phyloP scores from a whole-genome alignment of 140 eudicot species.

The Flaveria floridana region DNA sequence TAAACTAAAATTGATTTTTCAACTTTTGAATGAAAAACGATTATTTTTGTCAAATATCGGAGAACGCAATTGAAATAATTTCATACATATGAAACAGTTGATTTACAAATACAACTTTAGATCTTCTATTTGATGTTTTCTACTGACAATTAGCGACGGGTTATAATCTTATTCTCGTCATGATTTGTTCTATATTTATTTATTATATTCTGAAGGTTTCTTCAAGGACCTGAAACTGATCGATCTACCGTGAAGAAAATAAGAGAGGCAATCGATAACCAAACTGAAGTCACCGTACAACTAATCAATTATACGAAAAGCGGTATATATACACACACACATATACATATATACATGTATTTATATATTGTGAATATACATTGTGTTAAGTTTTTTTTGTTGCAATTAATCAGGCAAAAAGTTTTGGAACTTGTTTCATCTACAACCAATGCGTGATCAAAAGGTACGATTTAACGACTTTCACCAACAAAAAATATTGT shows the following conservation, averaged over 20 bases:
- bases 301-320: conserved; percentile 93
- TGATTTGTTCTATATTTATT: neutral
- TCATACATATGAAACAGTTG: neutral
- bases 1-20: too few species aligned
- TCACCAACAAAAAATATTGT: neutral
- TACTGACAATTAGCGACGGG: neutral
- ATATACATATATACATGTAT: neutral
- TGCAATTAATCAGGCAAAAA: conserved; percentile 65
- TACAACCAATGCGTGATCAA: conserved; percentile 99
- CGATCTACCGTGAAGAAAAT: conserved; percentile 85
- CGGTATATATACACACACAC: conserved; percentile 44
- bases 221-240: conserved; percentile 99
- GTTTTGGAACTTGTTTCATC: conserved; percentile 96
- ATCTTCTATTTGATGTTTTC: neutral
- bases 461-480: conserved; percentile 48
- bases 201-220: conserved; percentile 52
- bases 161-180: neutral
- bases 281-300: conserved; percentile 86
- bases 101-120: neutral
- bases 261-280: conserved; percentile 82
- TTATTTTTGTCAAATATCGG: too few species aligned
- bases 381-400: conserved; percentile 12
- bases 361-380: neutral
- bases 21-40: too few species aligned
- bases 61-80: too few species aligned